Evolutionary conservation across 371 early-diverging fungal genomes (phyloP), one percentile per base, ranked within the genome.

Genomic region (Rhizopus arrhizus): DNA sequence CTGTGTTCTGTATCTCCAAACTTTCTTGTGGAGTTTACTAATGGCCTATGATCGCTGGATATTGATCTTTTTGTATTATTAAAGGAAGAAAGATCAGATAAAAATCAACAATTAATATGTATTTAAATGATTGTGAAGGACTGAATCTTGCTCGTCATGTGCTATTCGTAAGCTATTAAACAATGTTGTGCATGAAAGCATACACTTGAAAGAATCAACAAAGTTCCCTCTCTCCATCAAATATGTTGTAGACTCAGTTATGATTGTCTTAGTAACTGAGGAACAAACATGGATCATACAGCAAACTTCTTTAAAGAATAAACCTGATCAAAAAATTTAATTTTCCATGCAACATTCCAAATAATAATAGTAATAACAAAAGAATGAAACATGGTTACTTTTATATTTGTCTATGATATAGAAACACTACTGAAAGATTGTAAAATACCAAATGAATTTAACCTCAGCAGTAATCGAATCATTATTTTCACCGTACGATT

Each of bases 81-180:
- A 22, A 22, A 22, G 22, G 5, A 32, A n/a, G 4, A 62, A 56
- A 52, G 4, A 63, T 32, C 34, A 52, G 28, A 10, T 49, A 46
- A 9, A 69, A 69, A 38, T 33, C 64, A 9, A 45, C 64, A 31
- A 12, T 61, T n/a, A 61, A 72, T 1, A 15, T 65, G 0, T 75
- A 75, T 45, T 7, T 53, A 28, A 75, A 75, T 57, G 59, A 63
- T 0, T 68, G 75, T 38, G 13, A 35, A 29, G 45, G 73, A 31
- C 8, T 60, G 5, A 5, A 32, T 6, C 11, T 54, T 34, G 38
- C 16, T 3, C 7, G 9, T 10, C 34, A 29, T 11, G 10, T 40
- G 5, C 51, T 34, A 35, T 28, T 29, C 33, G 10, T n/a, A 45
- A 58, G 2, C 16, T 31, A 46, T 16, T 35, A 13, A 13, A 28